Evolutionary conservation across 78 protist species (phyloP), one percentile per base, ranked within the genome.

Genomic region (Pigoraptor vietnamica): DNA sequence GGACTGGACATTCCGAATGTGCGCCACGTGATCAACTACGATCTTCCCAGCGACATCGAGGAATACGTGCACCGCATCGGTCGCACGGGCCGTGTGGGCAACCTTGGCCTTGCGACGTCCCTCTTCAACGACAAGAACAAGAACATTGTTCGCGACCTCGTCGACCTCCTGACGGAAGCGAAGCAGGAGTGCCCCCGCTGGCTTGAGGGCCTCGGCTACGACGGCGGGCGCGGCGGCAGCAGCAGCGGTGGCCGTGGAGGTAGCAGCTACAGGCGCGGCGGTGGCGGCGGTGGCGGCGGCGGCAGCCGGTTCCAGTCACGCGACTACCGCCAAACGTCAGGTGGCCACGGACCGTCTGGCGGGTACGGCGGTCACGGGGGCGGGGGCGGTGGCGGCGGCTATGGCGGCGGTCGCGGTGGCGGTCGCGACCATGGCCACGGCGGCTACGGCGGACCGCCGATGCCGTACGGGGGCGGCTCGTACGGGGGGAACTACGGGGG

Each of bases 1-100:
- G 99, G 99, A 1, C 94, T 99, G 29, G 99, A 99, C 93, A 97
- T 99, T 40, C 98, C 97, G n/a, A 94, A 97, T 81, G 99, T 99
- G 37, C 24, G 90, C 40, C 97, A 94, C 89, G 99, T 99, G 37
- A 98, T 99, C 93, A 98, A 99, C 96, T 99, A 94, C 95, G 99
- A 98, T 95, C 82, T 99, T 93, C 99, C 99, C 81, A 48, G 89
- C 23, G 93, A 95, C 37, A 95, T 98, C 87, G 98, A 97, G 91
- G 97, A 95, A 1, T 99, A 98, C 89, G 99, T 98, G 35, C 99
- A 99, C 95, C 98, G 99, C 92, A 99, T 99, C 93, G 99, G 99
- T 81, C 94, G 99, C 32, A 98, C 99, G 0, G 99, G 99, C 29
- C 95, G 99, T 67, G 99, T 97, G 21, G 99, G 98, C n/a, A 95